phyloP scores from a whole-genome alignment of 2,329 filamentous ascomycete genomes.

The Diaporthe sp. region DNA sequence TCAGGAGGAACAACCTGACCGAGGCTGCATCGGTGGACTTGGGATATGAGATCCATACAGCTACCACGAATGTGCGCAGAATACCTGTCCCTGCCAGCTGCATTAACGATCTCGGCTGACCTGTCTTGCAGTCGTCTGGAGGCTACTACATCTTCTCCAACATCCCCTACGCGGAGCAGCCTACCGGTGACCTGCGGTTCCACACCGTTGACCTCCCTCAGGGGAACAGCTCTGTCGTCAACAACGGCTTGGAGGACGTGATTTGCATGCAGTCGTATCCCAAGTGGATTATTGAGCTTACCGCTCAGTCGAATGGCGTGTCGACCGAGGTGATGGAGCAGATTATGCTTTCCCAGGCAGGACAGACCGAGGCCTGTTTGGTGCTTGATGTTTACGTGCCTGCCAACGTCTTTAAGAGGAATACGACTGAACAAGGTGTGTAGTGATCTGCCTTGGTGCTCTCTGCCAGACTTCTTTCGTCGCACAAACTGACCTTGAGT shows the following conservation, averaged over 20 bases:
- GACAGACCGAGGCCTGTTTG: constrained; percentile 60
- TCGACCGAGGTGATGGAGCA: constrained; percentile 37
- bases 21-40: constrained; percentile 44
- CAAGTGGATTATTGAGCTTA: constrained; percentile 45
- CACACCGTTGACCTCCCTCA: constrained; percentile 47
- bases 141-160: constrained; percentile 56
- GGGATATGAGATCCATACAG: constrained; percentile 48
- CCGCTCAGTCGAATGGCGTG: constrained; percentile 37
- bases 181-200: constrained; percentile 53
- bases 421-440: constrained; percentile 21
- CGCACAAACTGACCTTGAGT: constrained; percentile 51
- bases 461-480: constrained; percentile 34
- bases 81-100: too few species aligned
- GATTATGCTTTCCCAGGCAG: constrained; percentile 41
- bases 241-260: constrained; percentile 30
- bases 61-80: constrained; percentile 44
- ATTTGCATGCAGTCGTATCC: constrained; percentile 51
- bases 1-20: neutral
- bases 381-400: constrained; percentile 65
- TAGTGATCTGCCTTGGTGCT: neutral
- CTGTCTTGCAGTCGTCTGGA: constrained; percentile 46
- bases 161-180: constrained; percentile 54
- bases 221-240: constrained; percentile 46
- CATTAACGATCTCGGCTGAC: neutral
- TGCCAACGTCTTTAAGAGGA: constrained; percentile 47